Evolutionary conservation across 805 yeast species (phyloP).

Genomic region (Suhomyces tanzawaensis): DNA sequence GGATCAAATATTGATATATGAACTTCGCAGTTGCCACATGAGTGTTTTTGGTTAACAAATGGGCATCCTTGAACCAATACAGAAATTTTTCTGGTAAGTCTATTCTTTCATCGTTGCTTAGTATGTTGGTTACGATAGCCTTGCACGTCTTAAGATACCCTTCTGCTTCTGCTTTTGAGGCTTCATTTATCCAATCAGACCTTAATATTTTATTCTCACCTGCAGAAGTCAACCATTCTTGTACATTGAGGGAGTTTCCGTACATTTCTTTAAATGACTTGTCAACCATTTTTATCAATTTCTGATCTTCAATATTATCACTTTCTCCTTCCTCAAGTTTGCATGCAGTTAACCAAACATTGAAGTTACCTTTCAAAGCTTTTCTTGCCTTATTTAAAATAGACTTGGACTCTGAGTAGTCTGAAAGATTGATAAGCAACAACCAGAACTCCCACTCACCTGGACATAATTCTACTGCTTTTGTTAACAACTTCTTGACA

Average conservation of each 20-base stretch:
- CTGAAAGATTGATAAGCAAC: conserved; percentile 47
- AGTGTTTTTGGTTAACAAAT: neutral
- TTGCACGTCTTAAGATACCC: conserved; percentile 47
- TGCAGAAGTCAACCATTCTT: neutral
- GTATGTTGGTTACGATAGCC: conserved; percentile 48
- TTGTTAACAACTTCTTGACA: conserved; percentile 51
- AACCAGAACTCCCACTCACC: conserved; percentile 65
- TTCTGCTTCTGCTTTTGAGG: conserved; percentile 50
- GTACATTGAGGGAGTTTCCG: neutral
- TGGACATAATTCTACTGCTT: conserved; percentile 72
- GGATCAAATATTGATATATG: conserved; percentile 46
- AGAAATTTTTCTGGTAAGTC: conserved; percentile 16
- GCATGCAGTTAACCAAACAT: conserved; percentile 69
- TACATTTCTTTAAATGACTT: conserved; percentile 44
- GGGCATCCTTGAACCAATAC: conserved; percentile 30
- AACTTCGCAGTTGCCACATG: conserved; percentile 41
- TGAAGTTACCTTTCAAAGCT: conserved; percentile 42
- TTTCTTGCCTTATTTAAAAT: conserved; percentile 62
- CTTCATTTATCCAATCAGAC: conserved; percentile 55
- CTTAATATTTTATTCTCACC: conserved; percentile 22
- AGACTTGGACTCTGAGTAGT: conserved; percentile 48
- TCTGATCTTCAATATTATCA: conserved; percentile 38
- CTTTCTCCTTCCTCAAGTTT: conserved; percentile 61
- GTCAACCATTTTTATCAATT: conserved; percentile 46
- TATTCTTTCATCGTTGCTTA: conserved; percentile 25